phyloP scores from a whole-genome alignment of 768 basidiomycete genomes.

The Pisolithus tinctorius region DNA sequence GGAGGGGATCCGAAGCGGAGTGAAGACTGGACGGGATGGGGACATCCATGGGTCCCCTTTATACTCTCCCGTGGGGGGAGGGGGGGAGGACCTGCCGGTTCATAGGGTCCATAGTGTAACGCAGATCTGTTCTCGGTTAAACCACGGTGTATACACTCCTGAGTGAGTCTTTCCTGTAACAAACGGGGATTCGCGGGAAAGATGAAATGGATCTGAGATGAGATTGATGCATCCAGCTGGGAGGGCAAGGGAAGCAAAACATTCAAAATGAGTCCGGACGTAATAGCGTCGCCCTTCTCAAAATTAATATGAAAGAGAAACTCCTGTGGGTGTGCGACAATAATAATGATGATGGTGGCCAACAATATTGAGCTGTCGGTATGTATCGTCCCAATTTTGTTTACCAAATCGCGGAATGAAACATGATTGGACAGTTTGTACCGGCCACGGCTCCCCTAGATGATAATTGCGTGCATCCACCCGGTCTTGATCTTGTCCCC shows the following conservation, averaged over 20 bases:
- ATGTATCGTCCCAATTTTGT: background rate
- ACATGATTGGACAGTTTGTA: background rate
- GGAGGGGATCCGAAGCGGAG: background rate
- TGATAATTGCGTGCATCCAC: no score
- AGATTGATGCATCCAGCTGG: slow-evolving; percentile 18
- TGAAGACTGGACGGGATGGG: slow-evolving; percentile 10
- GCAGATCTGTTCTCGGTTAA: slow-evolving; percentile 13
- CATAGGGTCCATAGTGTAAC: slow-evolving; percentile 1
- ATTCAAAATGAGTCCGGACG: slow-evolving; percentile 24
- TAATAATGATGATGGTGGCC: no score
- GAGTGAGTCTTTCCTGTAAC: slow-evolving; percentile 10
- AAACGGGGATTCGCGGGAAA: slow-evolving; percentile 30
- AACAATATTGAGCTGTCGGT: no score
- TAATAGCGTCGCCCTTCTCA: background rate
- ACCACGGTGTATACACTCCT: slow-evolving; percentile 29
- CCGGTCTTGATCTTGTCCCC: no score
- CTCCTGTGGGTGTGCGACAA: no score
- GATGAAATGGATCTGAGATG: slow-evolving; percentile 25
- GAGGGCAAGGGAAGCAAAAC: slow-evolving; percentile 23
- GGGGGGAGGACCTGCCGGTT: background rate
- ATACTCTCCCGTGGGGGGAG: slow-evolving; percentile 16
- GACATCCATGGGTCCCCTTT: slow-evolving; percentile 18
- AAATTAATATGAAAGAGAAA: no score
- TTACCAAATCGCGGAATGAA: background rate
- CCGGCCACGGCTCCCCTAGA: no score